These are phyloP conservation scores for Colletotrichum musae DNA, from an alignment of 2,329 filamentous ascomycete species.

Conservation along the genomic window DNA sequence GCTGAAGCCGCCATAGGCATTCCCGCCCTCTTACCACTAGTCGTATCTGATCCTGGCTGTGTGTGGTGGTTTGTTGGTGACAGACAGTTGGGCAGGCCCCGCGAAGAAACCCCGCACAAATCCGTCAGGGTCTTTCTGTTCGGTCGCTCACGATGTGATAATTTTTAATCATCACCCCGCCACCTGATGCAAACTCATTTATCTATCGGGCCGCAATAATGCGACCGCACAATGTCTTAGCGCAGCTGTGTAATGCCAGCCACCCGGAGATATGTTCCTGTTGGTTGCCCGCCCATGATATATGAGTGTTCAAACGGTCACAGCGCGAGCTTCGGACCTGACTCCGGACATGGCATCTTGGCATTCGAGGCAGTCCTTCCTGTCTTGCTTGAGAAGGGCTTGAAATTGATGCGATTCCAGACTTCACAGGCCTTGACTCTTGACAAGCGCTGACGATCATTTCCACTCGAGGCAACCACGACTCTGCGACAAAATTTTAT, in stretches of 20 bases:
- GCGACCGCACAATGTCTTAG: background rate
- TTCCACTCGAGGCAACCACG: background rate
- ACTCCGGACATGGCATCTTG: constrained; percentile 8
- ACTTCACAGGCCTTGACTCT: background rate
- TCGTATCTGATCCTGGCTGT: too few species aligned
- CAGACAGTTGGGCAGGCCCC: background rate
- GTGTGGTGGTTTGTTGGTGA: too few species aligned
- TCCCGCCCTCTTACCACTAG: too few species aligned
- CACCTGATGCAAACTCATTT: too few species aligned
- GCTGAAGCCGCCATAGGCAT: constrained; percentile 12
- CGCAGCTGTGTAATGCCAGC: background rate
- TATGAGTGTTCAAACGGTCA: too few species aligned
- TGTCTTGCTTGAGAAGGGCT: too few species aligned
- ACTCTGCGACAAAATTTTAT: background rate
- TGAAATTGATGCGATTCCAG: background rate
- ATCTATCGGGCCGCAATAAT: background rate
- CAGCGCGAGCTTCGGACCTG: constrained; percentile 7
- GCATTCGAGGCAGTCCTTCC: background rate
- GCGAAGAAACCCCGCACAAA: background rate
- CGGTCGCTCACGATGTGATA: background rate
- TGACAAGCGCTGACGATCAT: constrained; percentile 16
- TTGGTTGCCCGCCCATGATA: background rate
- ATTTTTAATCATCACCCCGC: too few species aligned
- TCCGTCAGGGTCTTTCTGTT: background rate
- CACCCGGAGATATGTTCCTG: background rate